Base-by-base conservation (phyloP, 805 yeast species). In the Sugiyamaella floridensis region DNA sequence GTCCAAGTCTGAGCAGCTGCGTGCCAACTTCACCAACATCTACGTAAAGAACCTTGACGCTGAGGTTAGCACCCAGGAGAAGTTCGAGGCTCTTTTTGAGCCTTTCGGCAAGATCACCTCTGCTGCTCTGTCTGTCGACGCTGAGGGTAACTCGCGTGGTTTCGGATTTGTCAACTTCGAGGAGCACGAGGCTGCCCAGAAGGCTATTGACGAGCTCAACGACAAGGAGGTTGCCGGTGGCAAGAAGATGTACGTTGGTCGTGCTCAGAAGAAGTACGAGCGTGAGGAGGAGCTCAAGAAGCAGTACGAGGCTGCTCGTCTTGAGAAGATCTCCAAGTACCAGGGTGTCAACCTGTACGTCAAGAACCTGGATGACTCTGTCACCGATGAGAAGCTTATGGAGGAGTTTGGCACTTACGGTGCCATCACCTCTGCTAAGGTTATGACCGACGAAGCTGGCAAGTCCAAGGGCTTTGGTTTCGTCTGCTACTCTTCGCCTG, bases 231-330 rank as follows among this genome's bases (percentile, higher is more conserved):
- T 85, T 71, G 82, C 81, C 66, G 49, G 52, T 40, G 95, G 93
- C 67, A 88, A 87, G 77, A 81, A 77, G 73, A 75, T 93, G 61
- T 93, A 83, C 72, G 99, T 92, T 67, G 97, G 97, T 67, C 89
- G 99, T 76, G 99, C 99, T 64, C 99, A 93, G 80, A 92, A 89
- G 89, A 92, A 89, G 82, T 80, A 86, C 74, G 99, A 93, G 82
- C 90, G 99, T 80, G 74, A 84, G 69, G 96, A 89, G 77, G 95
- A 89, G 76, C 86, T 93, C 74, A 89, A 86, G 79, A 85, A 85
- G 76, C 95, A 89, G 77, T 85, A 88, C 77, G 98, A 93, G 76
- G 81, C 86, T 63, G 84, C 86, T 63, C 84, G 96, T 72, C 79
- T 86, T 71, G 98, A 93, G 78, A 88, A 88, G 74, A 76, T 88